phyloP scores from a whole-genome alignment of 2,329 filamentous ascomycete species.

The Coniochaeta sp. region DNA sequence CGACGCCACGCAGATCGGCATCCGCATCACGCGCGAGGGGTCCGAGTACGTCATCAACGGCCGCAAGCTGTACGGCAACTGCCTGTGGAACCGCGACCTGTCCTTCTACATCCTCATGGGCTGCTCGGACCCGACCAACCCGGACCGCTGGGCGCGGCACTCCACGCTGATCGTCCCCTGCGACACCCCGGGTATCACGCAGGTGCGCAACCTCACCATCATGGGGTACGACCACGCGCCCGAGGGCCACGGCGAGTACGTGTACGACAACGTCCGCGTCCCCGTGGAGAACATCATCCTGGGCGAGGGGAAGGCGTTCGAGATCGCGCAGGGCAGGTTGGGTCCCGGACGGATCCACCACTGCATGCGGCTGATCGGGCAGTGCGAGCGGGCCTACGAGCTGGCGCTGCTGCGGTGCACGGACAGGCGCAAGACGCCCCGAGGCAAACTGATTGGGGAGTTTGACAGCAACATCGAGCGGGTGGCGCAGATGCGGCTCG shows the following conservation, averaged over 20 bases:
- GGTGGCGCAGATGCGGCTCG: constrained; percentile 31
- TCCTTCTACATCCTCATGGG: constrained; percentile 24
- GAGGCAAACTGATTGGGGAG: constrained; percentile 29
- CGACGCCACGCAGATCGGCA: constrained; percentile 38
- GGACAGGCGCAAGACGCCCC: constrained; percentile 26
- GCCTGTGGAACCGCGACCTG: constrained; percentile 27
- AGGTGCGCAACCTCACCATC: constrained; percentile 29
- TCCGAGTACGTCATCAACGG: constrained; percentile 32
- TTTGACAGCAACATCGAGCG: constrained; percentile 27
- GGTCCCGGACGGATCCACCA: constrained; percentile 33
- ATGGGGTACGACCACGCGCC: constrained; percentile 34
- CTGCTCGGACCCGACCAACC: constrained; percentile 29
- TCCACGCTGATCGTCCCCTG: constrained; percentile 30
- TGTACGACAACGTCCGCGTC: constrained; percentile 31
- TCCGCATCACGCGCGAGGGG: constrained; percentile 24
- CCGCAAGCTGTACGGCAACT: constrained; percentile 31
- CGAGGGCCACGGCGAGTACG: constrained; percentile 32
- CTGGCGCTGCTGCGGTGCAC: constrained; percentile 24
- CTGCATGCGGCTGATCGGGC: constrained; percentile 32
- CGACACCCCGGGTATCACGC: constrained; percentile 26
- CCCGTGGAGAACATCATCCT: constrained; percentile 31
- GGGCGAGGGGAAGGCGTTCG: constrained; percentile 30
- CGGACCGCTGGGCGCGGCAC: constrained; percentile 29
- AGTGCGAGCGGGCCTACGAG: constrained; percentile 32
- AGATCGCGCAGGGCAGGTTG: constrained; percentile 31